A percentile compares a stretch with the other conserved stretches of the same genome.
phyloP scores from a whole-genome alignment of 345 rosid species.

The Eucalyptus tenuipes region DNA sequence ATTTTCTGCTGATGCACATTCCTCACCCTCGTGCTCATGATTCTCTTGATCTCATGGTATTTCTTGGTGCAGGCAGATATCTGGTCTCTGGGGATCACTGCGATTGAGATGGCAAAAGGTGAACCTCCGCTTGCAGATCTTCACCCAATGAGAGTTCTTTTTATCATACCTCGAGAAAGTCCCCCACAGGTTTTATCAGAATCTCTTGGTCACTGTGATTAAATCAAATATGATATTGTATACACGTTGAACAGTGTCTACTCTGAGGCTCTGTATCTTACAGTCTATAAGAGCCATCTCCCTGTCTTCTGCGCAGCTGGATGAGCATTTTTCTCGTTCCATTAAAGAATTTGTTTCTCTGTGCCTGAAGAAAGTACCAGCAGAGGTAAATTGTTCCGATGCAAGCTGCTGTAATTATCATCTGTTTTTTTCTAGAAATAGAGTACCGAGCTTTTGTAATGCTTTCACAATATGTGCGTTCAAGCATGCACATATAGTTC shows the following conservation, averaged over 20 bases:
- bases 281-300: slow-evolving; percentile 1
- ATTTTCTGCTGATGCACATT: background rate
- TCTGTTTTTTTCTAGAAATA: background rate
- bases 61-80: slow-evolving; percentile 82
- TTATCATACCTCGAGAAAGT: slow-evolving; percentile 97
- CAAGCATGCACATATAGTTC: background rate
- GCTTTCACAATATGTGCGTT: background rate
- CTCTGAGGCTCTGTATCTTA: background rate
- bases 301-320: slow-evolving; percentile 56
- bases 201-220: slow-evolving; percentile 8
- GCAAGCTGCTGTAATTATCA: background rate
- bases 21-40: background rate
- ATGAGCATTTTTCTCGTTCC: slow-evolving; percentile 96
- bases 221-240: background rate
- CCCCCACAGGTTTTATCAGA: slow-evolving; percentile 85
- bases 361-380: slow-evolving; percentile 86
- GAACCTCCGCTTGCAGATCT: slow-evolving; percentile 99
- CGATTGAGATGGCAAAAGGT: slow-evolving; percentile 99
- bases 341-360: slow-evolving; percentile 95
- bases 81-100: slow-evolving; percentile 98
- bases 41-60: background rate
- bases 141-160: slow-evolving; percentile 99
- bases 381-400: slow-evolving; percentile 48
- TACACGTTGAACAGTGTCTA: background rate
- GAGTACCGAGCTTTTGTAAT: background rate